phyloP scores from a whole-genome alignment of 2,329 filamentous ascomycete species.

The Trichoderma guizhouense region DNA sequence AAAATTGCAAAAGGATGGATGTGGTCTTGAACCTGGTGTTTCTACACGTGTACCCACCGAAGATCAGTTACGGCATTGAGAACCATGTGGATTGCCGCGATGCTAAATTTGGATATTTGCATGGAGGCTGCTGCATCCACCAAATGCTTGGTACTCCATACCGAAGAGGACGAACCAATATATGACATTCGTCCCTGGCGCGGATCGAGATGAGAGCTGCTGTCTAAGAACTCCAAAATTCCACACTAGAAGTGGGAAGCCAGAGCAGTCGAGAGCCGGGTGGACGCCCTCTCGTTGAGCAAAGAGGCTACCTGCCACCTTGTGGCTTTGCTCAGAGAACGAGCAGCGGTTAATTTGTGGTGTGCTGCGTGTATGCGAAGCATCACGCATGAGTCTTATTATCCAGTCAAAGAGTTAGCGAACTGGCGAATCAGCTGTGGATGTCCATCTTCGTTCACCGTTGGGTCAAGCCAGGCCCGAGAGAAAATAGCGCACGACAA shows the following conservation, averaged over 20 bases:
- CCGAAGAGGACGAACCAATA: not conserved
- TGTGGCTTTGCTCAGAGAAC: not conserved
- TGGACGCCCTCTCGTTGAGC: not conserved
- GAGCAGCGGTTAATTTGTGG: not conserved
- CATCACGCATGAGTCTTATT: not conserved
- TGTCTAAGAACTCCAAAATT: too few species aligned
- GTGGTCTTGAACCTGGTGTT: not conserved
- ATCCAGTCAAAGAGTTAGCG: not conserved
- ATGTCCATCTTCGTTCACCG: not conserved
- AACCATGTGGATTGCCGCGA: conserved; percentile 7
- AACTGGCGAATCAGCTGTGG: not conserved
- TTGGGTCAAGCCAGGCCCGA: not conserved
- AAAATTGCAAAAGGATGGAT: not conserved
- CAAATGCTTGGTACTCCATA: not conserved
- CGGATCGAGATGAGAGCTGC: not conserved
- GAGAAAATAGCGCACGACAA: conserved; percentile 1
- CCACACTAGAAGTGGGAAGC: not conserved
- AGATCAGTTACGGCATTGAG: conserved; percentile 4
- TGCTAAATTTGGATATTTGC: conserved; percentile 4
- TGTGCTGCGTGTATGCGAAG: not conserved
- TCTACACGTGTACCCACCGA: conserved; percentile 7
- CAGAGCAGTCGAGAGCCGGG: not conserved
- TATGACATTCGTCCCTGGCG: not conserved
- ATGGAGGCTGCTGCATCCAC: not conserved
- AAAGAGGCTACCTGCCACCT: not conserved